Evolutionary conservation across 345 rosid genomes (phyloP).

Genomic region (Eucalyptus erythrocorys): DNA sequence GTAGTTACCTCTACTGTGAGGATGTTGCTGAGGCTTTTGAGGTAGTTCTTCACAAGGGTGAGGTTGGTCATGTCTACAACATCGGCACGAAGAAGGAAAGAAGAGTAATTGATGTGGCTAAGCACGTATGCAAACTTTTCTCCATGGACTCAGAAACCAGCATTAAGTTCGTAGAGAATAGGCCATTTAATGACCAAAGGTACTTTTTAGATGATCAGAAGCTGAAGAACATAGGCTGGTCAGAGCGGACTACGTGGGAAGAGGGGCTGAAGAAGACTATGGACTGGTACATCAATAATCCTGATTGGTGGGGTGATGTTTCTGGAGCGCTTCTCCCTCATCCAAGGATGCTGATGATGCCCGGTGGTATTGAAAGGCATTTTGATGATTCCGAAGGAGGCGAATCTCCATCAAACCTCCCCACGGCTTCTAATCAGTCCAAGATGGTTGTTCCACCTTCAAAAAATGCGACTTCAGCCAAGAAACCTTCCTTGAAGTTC

Average conservation of each 20-base stretch:
- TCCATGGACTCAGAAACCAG: slow-evolving; percentile 44
- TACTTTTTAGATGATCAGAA: slow-evolving; percentile 38
- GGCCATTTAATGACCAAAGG: slow-evolving; percentile 57
- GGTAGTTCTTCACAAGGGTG: slow-evolving; percentile 82
- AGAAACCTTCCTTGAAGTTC: slow-evolving; percentile 23
- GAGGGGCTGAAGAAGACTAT: slow-evolving; percentile 41
- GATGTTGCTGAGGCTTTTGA: slow-evolving; percentile 96
- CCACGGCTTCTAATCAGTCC: slow-evolving; percentile 10
- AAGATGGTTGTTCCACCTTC: slow-evolving; percentile 26
- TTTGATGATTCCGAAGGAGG: slow-evolving; percentile 21
- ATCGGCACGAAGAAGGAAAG: slow-evolving; percentile 84
- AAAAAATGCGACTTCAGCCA: slow-evolving; percentile 5
- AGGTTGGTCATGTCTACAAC: slow-evolving; percentile 82
- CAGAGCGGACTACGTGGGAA: slow-evolving; percentile 31
- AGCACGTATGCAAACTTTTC: slow-evolving; percentile 66
- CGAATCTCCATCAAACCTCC: slow-evolving; percentile 5
- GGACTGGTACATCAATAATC: slow-evolving; percentile 37
- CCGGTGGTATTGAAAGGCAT: slow-evolving; percentile 28
- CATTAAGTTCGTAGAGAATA: slow-evolving; percentile 71
- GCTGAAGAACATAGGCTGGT: slow-evolving; percentile 36
- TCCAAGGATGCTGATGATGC: slow-evolving; percentile 48
- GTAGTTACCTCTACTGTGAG: slow-evolving; percentile 85
- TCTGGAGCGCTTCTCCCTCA: slow-evolving; percentile 44
- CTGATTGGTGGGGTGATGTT: slow-evolving; percentile 53
- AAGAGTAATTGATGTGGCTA: slow-evolving; percentile 83